Conservation (phyloP, 148 eudicot genomes). For the Nyssa sinensis region DNA sequence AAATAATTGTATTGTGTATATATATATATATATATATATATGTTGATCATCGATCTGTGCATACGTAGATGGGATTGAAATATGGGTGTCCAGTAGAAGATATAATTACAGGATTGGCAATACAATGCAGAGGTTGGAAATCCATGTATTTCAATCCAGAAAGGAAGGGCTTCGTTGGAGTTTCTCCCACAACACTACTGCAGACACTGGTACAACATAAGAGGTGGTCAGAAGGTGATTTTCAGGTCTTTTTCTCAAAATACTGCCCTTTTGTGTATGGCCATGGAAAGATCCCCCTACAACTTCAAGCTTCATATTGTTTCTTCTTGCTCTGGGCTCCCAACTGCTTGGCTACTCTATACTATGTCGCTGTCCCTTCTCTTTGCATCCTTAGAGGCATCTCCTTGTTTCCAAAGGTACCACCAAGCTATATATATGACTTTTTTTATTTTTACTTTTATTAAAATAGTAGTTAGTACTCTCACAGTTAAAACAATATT, state of each 20-base stretch:
- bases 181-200: constrained; percentile 7
- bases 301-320: constrained; percentile 17
- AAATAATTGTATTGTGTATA: background rate
- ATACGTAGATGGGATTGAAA: background rate
- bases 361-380: constrained; percentile 14
- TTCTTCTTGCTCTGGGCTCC: constrained; percentile 18
- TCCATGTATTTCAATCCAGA: background rate
- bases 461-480: too few species aligned
- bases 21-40: too few species aligned
- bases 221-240: constrained; percentile 24
- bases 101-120: background rate
- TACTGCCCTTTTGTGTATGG: constrained; percentile 24
- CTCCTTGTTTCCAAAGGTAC: constrained; percentile 19
- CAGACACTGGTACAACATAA: constrained; percentile 17
- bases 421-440: background rate
- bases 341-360: constrained; percentile 21
- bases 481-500: background rate
- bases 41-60: too few species aligned
- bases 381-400: constrained; percentile 16
- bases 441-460: background rate
- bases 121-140: background rate
- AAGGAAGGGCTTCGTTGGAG: background rate
- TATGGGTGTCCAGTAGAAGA: constrained; percentile 5
- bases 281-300: constrained; percentile 16
- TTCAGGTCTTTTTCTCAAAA: constrained; percentile 22